Percentiles rank a stretch among this genome's conserved stretches.
Conservation (phyloP, 2,329 filamentous ascomycete genomes). For the Stylonectria norvegica region DNA sequence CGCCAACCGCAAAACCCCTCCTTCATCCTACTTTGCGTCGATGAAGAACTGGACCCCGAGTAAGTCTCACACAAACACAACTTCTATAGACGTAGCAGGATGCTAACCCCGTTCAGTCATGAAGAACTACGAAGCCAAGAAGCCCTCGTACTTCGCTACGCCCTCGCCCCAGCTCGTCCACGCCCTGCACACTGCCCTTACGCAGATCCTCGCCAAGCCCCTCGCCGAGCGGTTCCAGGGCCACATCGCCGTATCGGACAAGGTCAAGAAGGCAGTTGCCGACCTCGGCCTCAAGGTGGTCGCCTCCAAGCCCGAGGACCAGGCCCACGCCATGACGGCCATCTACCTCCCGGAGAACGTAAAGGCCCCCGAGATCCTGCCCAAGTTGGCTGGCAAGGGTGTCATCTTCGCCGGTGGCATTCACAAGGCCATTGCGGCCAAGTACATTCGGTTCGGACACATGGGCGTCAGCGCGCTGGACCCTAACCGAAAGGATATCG, state of each 20-base stretch:
- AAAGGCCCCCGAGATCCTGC: constrained; percentile 76
- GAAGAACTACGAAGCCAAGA: constrained; percentile 98
- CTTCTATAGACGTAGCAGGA: not conserved
- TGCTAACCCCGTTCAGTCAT: constrained; percentile 60
- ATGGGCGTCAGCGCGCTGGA: constrained; percentile 96
- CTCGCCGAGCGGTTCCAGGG: constrained; percentile 78
- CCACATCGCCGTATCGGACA: constrained; percentile 76
- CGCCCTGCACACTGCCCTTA: constrained; percentile 84
- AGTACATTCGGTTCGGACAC: constrained; percentile 94
- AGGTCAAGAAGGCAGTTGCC: constrained; percentile 78
- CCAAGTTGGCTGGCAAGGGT: constrained; percentile 78
- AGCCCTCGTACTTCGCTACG: constrained; percentile 96
- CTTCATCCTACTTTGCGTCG: constrained; percentile 88
- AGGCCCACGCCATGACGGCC: constrained; percentile 97
- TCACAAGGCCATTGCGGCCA: constrained; percentile 90
- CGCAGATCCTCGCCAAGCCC: constrained; percentile 77
- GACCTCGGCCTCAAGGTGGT: constrained; percentile 85
- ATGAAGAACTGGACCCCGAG: constrained; percentile 97
- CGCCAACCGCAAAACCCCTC: constrained; percentile 75
- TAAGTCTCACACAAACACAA: constrained; percentile 39
- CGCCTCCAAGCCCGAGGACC: constrained; percentile 79
- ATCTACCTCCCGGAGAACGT: constrained; percentile 89
- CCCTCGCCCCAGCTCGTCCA: constrained; percentile 91
- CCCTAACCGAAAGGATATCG: constrained; percentile 73
- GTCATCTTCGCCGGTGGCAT: constrained; percentile 93